Base-by-base conservation (phyloP, 2,329 filamentous ascomycete species). In the Monosporascus sp. region DNA sequence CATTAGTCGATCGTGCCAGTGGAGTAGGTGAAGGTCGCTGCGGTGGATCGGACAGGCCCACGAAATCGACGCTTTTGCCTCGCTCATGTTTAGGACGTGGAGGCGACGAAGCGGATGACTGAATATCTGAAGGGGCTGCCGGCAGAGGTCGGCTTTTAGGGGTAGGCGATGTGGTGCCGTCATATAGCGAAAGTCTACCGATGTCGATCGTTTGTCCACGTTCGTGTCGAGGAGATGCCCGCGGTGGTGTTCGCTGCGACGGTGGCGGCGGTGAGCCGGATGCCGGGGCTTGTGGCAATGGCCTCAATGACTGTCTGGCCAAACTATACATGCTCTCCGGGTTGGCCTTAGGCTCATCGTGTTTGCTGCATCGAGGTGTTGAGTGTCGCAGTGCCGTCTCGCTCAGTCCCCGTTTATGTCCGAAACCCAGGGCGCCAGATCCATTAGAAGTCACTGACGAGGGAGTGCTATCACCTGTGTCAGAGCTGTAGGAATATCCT, bases 361-460 rank as follows among this genome's bases (percentile, higher is more conserved):
- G 60, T 66, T 76, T 72, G 65, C 77, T 69, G 70, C 75, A 66
- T 54, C 72, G 71, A 60, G 79, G 72, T 54, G 76, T 70, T 60
- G 77, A 67, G 65, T 84, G 79, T 44, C 77, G 76, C 54, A 66
- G 54, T 31, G 79, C 78, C 53, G 81, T 81, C 75, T 94, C 89
- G 71, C 89, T 93, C 69, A 85, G 80, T 55, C 88, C 88, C 67
- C 90, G 83, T 69, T 84, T 88, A 65, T 93, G 89, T 48, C 79
- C 77, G 55, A 71, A 63, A 36, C 52, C 60, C 27, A 59, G 58
- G 54, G 67, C 67, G 54, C 71, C 70, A 68, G 82, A 81, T 46
- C 75, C 76, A 67, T 82, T 83, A 36, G 89, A 90, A n/a, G 80
- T 80, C 57, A 83, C 79, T 34, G 89, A 93, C 18, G 87, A 89